Percentiles rank a stretch among this genome's conserved stretches.
Evolutionary conservation across 2,329 filamentous ascomycete species (phyloP).

Genomic region (Mollisiaceae sp.): DNA sequence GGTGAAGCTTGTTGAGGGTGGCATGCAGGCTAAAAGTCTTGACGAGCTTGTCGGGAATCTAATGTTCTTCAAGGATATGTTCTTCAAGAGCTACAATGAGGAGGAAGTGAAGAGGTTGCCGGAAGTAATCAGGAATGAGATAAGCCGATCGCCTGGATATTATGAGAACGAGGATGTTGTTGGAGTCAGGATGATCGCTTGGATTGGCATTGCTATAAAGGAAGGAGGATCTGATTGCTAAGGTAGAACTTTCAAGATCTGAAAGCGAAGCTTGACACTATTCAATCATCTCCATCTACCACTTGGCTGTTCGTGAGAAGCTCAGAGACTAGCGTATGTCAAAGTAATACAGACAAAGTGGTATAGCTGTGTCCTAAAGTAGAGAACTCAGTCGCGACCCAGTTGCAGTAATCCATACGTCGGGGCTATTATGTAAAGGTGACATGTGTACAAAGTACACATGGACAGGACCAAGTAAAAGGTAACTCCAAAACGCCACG

Average conservation of each 20-base stretch:
- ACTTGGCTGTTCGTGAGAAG: too few species aligned
- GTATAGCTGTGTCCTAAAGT: too few species aligned
- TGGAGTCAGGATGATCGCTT: slow-evolving; percentile 19
- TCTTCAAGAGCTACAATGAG: slow-evolving; percentile 19
- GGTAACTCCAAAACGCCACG: background rate
- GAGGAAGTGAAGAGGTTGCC: slow-evolving; percentile 16
- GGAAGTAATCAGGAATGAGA: slow-evolving; percentile 18
- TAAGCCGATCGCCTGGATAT: slow-evolving; percentile 20
- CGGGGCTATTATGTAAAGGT: background rate
- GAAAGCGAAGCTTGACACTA: too few species aligned
- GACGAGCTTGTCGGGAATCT: slow-evolving; percentile 25
- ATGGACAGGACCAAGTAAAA: background rate
- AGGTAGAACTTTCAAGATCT: too few species aligned
- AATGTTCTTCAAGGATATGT: slow-evolving; percentile 25
- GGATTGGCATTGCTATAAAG: too few species aligned
- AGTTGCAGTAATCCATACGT: too few species aligned
- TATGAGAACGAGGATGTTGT: slow-evolving; percentile 16
- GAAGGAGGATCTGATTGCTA: too few species aligned
- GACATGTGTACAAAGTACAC: background rate
- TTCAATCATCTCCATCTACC: too few species aligned
- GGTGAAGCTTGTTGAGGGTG: slow-evolving; percentile 15
- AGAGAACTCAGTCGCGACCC: too few species aligned
- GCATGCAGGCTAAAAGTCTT: slow-evolving; percentile 15
- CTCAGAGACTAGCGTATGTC: too few species aligned
- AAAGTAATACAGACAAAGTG: too few species aligned